Base-by-base conservation (phyloP, 345 rosid genomes). In the Pistacia atlantica region DNA sequence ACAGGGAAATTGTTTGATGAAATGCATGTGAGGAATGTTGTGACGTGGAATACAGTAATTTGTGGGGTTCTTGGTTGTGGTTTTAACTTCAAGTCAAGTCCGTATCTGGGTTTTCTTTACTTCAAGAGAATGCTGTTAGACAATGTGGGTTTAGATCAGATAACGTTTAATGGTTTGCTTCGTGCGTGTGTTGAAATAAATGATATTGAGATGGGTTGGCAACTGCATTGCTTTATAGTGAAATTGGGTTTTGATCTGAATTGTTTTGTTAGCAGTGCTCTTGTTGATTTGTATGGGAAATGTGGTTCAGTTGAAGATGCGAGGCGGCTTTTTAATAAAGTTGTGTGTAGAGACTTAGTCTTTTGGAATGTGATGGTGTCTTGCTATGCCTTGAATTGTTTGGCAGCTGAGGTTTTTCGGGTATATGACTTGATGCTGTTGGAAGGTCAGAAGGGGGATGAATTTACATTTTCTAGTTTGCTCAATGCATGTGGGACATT, bases 281-380 rank as follows among this genome's bases (percentile, higher is more conserved):
- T 90, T 35, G 83, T 90, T 72, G 86, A 80, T 83, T 78, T 92
- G 75, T 92, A 94, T 55, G 94, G 94, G 76, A 92, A 94, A 85
- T 86, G 84, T 69, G 87, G 92, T 78, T 66, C 71, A 16, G 48
- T 89, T 66, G 76, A 73, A 73, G 89, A 86, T 71, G 86, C 93
- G 2, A 81, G 82, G 54, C 37, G 74, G 82, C 86, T 76, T 57
- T 92, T 94, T 62, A 79, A 87, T 67, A 46, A 75, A 58, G 88
- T 81, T 67, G 61, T 17, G 45, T 5, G 71, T 78, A 83, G 69
- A 80, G 97, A 92, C 80, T 69, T 83, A 73, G 92, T 92, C 77
- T 22, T 90, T 7, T 89, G 92, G 91, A 92, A 91, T 79, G 87
- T 82, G 65, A 86, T 90, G 73, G 64, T 89, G 78, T 90, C 88